Conservation (phyloP, 176 grass and related monocot genomes). For the Saccharum spontaneum region DNA sequence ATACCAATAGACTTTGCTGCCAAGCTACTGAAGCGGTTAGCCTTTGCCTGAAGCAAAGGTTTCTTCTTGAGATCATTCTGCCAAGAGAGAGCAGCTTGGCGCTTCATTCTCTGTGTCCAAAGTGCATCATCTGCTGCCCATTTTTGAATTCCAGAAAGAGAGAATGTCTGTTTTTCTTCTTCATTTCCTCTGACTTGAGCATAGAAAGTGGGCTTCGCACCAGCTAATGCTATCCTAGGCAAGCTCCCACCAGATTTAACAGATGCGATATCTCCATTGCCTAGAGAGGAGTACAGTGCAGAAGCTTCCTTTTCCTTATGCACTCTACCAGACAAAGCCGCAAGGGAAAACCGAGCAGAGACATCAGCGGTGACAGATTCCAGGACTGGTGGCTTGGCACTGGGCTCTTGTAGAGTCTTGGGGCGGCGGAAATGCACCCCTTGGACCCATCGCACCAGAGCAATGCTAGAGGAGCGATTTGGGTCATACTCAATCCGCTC, state of each 20-base stretch:
- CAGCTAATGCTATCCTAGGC: background rate
- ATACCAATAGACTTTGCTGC: background rate
- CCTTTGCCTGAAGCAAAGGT: background rate
- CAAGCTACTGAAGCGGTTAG: background rate
- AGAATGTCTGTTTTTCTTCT: background rate
- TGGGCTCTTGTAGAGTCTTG: background rate
- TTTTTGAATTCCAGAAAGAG: background rate
- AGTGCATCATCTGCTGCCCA: background rate
- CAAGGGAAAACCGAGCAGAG: background rate
- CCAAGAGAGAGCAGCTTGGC: slow-evolving; percentile 14
- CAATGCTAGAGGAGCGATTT: background rate
- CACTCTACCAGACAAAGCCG: background rate
- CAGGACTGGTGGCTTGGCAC: background rate
- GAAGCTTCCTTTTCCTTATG: background rate
- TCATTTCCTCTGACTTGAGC: background rate
- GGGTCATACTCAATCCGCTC: slow-evolving; percentile 5
- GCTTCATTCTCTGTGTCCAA: slow-evolving; percentile 15
- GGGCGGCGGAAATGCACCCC: background rate
- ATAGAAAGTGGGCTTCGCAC: background rate
- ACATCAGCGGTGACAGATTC: background rate
- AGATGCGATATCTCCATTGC: background rate
- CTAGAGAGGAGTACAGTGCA: background rate
- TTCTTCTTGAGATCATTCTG: slow-evolving; percentile 25
- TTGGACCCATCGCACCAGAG: slow-evolving; percentile 15
- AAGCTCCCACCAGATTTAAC: background rate